Conservation (phyloP, 345 rosid species). For the Citrus reticulata region DNA sequence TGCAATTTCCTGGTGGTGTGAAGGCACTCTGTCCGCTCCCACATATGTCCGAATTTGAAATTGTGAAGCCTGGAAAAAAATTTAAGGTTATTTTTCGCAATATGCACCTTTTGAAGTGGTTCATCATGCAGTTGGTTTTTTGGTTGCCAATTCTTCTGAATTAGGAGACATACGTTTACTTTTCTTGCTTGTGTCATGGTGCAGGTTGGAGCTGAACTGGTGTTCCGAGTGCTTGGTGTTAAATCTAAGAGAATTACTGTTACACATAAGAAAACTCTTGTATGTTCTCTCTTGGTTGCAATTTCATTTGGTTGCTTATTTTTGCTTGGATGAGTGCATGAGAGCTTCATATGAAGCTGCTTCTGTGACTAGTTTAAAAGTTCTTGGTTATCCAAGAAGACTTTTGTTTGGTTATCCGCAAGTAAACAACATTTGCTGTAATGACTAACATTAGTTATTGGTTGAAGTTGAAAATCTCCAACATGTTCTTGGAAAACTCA, state of each 20-base stretch:
- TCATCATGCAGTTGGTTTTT: neutral
- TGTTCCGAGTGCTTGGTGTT: constrained; percentile 94
- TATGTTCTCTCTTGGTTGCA: constrained; percentile 35
- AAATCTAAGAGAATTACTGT: constrained; percentile 94
- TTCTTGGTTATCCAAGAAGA: neutral
- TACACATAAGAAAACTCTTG: constrained; percentile 93
- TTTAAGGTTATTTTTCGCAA: constrained; percentile 58
- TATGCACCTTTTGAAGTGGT: neutral
- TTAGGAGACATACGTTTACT: neutral
- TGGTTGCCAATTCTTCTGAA: neutral
- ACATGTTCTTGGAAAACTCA: neutral
- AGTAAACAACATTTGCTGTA: neutral
- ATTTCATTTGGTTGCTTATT: neutral
- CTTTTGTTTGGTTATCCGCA: neutral
- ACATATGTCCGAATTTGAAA: constrained; percentile 97
- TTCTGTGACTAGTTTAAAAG: neutral
- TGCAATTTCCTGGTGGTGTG: constrained; percentile 90
- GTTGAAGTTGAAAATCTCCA: neutral
- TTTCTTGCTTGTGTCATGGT: constrained; percentile 14
- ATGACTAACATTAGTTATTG: neutral
- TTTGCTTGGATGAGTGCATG: neutral
- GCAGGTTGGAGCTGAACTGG: constrained; percentile 87
- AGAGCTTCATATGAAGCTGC: neutral
- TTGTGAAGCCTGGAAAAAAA: constrained; percentile 77
- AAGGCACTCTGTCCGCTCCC: constrained; percentile 95